Conservation (phyloP, 2,329 filamentous ascomycete genomes). For the Colletotrichum tropicicola region DNA sequence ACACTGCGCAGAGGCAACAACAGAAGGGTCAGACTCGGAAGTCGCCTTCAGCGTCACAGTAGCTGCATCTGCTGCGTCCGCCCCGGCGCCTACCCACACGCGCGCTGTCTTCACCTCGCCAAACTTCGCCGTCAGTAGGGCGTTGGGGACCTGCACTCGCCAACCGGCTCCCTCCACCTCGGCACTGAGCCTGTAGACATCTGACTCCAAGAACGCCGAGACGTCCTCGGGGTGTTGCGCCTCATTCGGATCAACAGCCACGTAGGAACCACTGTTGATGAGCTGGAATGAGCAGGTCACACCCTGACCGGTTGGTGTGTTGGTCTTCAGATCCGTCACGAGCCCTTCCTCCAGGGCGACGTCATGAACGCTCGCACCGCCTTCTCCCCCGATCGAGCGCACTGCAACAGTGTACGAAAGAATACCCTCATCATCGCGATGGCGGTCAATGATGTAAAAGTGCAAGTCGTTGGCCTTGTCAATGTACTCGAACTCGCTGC, state of each 20-base stretch:
- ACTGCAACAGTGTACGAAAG: slow-evolving; percentile 59
- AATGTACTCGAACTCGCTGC: slow-evolving; percentile 57
- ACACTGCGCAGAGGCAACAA: slow-evolving; percentile 41
- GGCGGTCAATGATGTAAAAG: slow-evolving; percentile 56
- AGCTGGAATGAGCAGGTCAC: slow-evolving; percentile 56
- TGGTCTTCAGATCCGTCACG: slow-evolving; percentile 34
- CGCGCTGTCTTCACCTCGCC: slow-evolving; percentile 47
- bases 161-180: slow-evolving; percentile 54
- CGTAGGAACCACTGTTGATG: slow-evolving; percentile 52
- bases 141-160: slow-evolving; percentile 52
- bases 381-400: slow-evolving; percentile 49
- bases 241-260: slow-evolving; percentile 26
- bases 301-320: slow-evolving; percentile 41
- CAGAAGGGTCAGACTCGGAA: slow-evolving; percentile 51
- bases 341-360: slow-evolving; percentile 48
- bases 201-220: slow-evolving; percentile 48
- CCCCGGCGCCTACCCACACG: slow-evolving; percentile 50
- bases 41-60: slow-evolving; percentile 53
- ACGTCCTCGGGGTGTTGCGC: slow-evolving; percentile 43
- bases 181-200: slow-evolving; percentile 57
- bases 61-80: slow-evolving; percentile 42
- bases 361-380: slow-evolving; percentile 41
- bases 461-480: slow-evolving; percentile 58
- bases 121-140: slow-evolving; percentile 49
- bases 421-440: slow-evolving; percentile 50